Conservation (phyloP, 140 eudicot species). For the Ambrosia hybrid region DNA sequence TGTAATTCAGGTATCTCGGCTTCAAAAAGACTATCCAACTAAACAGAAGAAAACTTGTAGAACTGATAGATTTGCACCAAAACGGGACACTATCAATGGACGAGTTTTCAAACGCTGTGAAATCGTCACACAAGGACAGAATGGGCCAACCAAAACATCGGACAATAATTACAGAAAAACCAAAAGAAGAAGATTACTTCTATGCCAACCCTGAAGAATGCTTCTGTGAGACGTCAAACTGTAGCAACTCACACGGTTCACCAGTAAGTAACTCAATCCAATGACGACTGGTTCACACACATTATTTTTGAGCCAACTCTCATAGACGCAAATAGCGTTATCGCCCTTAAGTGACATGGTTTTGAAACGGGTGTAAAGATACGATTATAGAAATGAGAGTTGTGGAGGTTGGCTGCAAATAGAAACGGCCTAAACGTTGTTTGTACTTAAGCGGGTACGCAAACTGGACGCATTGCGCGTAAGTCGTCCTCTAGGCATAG, state of each 20-base stretch:
- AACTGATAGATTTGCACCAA: slow-evolving; percentile 48
- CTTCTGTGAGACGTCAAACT: slow-evolving; percentile 55
- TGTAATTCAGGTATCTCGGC: slow-evolving; percentile 50
- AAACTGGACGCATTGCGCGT: slow-evolving; percentile 21
- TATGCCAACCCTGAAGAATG: slow-evolving; percentile 67
- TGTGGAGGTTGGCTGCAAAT: slow-evolving; percentile 23
- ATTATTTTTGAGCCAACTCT: slow-evolving; percentile 3
- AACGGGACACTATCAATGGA: slow-evolving; percentile 48
- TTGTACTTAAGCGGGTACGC: slow-evolving; percentile 17
- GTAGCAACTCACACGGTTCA: slow-evolving; percentile 33
- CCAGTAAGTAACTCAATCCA: slow-evolving; percentile 35
- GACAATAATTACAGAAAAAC: slow-evolving; percentile 40
- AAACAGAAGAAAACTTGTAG: slow-evolving; percentile 48
- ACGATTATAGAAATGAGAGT: not conserved
- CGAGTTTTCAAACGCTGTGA: slow-evolving; percentile 42
- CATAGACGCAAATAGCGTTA: slow-evolving; percentile 13
- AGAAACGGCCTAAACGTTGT: slow-evolving; percentile 14
- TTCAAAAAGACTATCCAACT: slow-evolving; percentile 48
- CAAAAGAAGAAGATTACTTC: slow-evolving; percentile 66
- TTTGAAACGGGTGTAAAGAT: slow-evolving; percentile 19
- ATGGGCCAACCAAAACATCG: slow-evolving; percentile 50
- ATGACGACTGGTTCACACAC: slow-evolving; percentile 2
- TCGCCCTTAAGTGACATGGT: not conserved
- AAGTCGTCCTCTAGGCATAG: slow-evolving; percentile 28
- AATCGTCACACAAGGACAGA: slow-evolving; percentile 38